These are phyloP conservation scores for Wickerhamiella sorbophila DNA, from an alignment of 805 yeast species.

Conservation along the genomic window DNA sequence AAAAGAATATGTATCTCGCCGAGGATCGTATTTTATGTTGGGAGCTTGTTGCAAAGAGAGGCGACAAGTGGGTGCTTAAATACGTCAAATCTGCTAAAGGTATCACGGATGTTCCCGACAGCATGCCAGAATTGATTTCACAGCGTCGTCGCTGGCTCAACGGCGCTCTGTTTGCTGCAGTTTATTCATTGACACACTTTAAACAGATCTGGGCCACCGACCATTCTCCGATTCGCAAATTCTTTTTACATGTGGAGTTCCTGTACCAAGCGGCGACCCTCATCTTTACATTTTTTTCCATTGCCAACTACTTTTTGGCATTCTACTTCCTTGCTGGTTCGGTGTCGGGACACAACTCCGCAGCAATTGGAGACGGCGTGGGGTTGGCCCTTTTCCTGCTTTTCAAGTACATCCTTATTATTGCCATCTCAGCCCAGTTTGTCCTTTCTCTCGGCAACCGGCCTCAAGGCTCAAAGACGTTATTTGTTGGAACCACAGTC, in stretches of 20 bases:
- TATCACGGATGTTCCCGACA: slow-evolving; percentile 90
- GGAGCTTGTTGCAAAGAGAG: slow-evolving; percentile 78
- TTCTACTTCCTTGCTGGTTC: slow-evolving; percentile 82
- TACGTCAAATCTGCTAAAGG: slow-evolving; percentile 84
- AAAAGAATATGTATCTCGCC: slow-evolving; percentile 92
- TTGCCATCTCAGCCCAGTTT: slow-evolving; percentile 75
- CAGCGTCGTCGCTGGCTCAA: slow-evolving; percentile 96
- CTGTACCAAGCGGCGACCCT: slow-evolving; percentile 61
- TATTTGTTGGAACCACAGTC: slow-evolving; percentile 60
- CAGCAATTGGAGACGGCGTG: slow-evolving; percentile 36
- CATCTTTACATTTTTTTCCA: slow-evolving; percentile 80
- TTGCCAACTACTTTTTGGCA: slow-evolving; percentile 80
- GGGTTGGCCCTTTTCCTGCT: slow-evolving; percentile 75
- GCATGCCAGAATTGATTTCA: slow-evolving; percentile 68
- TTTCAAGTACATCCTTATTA: slow-evolving; percentile 71
- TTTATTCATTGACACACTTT: slow-evolving; percentile 71
- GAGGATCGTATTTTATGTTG: slow-evolving; percentile 93
- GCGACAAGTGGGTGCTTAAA: slow-evolving; percentile 60
- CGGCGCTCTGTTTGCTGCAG: slow-evolving; percentile 90
- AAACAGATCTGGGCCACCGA: slow-evolving; percentile 64
- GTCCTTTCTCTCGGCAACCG: slow-evolving; percentile 92
- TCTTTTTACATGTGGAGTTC: slow-evolving; percentile 64
- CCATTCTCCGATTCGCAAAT: slow-evolving; percentile 50
- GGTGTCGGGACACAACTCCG: slow-evolving; percentile 35
- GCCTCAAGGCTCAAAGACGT: slow-evolving; percentile 84